phyloP scores from a whole-genome alignment of 169 alveolate species.

The Miamiensis avidus region DNA sequence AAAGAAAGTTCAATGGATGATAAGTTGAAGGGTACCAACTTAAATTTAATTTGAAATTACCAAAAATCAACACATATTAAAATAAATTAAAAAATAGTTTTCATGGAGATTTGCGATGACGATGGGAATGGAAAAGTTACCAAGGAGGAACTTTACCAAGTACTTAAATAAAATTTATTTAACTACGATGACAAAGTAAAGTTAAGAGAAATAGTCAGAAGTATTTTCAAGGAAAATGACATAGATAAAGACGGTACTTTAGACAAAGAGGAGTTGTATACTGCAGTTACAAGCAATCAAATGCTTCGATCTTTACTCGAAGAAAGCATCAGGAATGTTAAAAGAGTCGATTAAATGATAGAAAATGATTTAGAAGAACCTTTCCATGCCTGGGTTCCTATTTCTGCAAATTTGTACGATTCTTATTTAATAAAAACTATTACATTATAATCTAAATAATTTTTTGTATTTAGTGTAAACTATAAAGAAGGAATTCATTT shows the following conservation, averaged over 20 bases:
- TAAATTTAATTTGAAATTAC: neutral
- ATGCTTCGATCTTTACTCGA: conserved; percentile 18
- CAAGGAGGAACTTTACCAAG: conserved; percentile 35
- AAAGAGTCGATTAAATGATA: conserved; percentile 37
- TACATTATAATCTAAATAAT: neutral
- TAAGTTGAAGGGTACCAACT: conserved; percentile 5
- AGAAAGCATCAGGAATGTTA: conserved; percentile 27
- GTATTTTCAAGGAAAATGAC: conserved; percentile 37
- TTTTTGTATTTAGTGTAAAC: conserved; percentile 4
- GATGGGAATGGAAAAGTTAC: conserved; percentile 40
- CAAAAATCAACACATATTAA: too few relatives aligned
- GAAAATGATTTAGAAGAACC: conserved; percentile 47
- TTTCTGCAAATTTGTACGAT: conserved; percentile 39
- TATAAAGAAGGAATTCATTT: conserved; percentile 39
- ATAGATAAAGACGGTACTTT: conserved; percentile 34
- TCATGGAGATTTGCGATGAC: conserved; percentile 44
- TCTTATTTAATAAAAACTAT: neutral
- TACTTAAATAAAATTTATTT: conserved; percentile 29
- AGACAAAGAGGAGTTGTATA: conserved; percentile 30
- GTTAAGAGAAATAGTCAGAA: conserved; percentile 23
- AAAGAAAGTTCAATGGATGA: conserved; percentile 39
- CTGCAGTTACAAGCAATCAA: conserved; percentile 17
- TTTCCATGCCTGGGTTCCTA: conserved; percentile 49
- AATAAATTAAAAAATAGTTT: neutral
- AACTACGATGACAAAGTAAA: conserved; percentile 39